Evolutionary conservation across 202 grass and related monocot genomes (phyloP).

Genomic region (Sporobolus alterniflorus): DNA sequence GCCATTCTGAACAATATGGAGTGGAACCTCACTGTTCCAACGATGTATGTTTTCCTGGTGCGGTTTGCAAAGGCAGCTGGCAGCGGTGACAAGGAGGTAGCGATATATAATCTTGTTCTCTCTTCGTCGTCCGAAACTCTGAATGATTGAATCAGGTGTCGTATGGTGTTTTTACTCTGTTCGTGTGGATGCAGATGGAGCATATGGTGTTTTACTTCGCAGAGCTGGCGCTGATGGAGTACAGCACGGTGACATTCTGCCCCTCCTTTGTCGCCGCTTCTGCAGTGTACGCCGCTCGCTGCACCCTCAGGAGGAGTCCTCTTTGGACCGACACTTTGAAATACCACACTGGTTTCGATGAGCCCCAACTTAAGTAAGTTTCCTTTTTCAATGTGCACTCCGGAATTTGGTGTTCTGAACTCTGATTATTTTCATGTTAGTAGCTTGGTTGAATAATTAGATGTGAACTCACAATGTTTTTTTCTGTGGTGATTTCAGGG

Average conservation of each 20-base stretch:
- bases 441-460: neutral
- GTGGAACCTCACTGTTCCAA: constrained; percentile 78
- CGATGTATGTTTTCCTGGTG: constrained; percentile 70
- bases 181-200: constrained; percentile 58
- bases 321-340: constrained; percentile 76
- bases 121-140: neutral
- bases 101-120: neutral
- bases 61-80: constrained; percentile 70
- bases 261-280: constrained; percentile 76
- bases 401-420: neutral
- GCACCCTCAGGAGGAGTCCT: constrained; percentile 67
- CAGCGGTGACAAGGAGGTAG: constrained; percentile 67
- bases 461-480: neutral
- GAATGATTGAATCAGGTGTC: neutral
- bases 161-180: neutral
- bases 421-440: neutral
- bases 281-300: constrained; percentile 64
- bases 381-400: neutral
- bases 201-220: constrained; percentile 75
- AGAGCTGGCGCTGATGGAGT: constrained; percentile 72
- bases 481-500: constrained; percentile 43
- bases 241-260: constrained; percentile 38
- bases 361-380: constrained; percentile 60
- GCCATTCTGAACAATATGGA: constrained; percentile 70
- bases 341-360: constrained; percentile 63